phyloP scores from a whole-genome alignment of 164 flowering plant genomes.

The Santalum album region DNA sequence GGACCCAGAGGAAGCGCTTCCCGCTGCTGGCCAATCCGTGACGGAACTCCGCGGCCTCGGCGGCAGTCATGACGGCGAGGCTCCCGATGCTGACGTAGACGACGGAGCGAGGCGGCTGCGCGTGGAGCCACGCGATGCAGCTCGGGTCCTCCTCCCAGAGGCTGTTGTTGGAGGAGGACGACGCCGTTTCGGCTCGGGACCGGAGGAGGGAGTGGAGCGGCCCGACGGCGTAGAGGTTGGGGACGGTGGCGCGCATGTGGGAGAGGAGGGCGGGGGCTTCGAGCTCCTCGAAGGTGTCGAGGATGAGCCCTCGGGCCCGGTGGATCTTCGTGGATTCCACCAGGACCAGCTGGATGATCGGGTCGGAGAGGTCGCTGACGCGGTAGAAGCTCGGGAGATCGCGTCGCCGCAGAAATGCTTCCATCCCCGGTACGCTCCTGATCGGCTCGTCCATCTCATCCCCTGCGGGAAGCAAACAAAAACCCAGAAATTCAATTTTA shows the following conservation, averaged over 20 bases:
- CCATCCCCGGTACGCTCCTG: slow-evolving; percentile 10
- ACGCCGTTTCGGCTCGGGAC: background rate
- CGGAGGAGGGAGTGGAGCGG: background rate
- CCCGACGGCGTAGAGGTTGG: slow-evolving; percentile 1
- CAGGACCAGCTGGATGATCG: background rate
- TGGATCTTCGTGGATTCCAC: background rate
- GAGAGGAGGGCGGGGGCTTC: background rate
- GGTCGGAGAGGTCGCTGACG: background rate
- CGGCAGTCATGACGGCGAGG: background rate
- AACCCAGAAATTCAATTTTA: too few relatives aligned
- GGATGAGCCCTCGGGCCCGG: slow-evolving; percentile 8
- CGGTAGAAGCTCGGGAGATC: slow-evolving; percentile 15
- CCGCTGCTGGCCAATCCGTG: background rate
- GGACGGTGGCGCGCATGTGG: slow-evolving; percentile 1
- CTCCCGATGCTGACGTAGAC: background rate
- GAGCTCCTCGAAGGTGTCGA: slow-evolving; percentile 15
- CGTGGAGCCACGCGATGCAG: background rate
- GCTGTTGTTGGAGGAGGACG: background rate
- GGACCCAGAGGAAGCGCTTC: background rate
- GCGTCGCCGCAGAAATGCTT: slow-evolving; percentile 6
- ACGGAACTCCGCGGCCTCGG: background rate
- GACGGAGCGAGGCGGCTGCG: background rate
- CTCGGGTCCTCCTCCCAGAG: background rate
- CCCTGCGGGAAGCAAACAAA: background rate
- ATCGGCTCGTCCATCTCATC: slow-evolving; percentile 4